Evolutionary conservation across 371 early-diverging fungal genomes (phyloP), one percentile per base, ranked within the genome.

Genomic region (Mucor piriformis): DNA sequence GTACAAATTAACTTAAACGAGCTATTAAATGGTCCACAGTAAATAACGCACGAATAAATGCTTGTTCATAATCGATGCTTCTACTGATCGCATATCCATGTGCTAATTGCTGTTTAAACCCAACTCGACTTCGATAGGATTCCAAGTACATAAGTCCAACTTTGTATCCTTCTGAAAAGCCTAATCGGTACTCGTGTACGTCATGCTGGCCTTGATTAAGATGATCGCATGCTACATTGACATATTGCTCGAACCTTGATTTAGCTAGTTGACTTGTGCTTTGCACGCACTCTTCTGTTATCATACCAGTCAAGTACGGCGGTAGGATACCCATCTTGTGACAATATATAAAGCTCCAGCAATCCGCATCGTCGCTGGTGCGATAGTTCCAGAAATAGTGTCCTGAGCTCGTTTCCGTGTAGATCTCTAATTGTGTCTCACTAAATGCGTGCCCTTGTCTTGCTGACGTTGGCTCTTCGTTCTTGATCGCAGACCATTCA

Each of bases 331-430:
- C 24, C n/a, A 51, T 57, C 20, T 63, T 57, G 20, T 63, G 54
- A 24, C 74, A 74, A 23, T 67, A 74, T 7, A 67, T 40, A 43
- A 67, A 67, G 20, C 69, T 69, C 63, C 68, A 74, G 21, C 57
- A 61, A 65, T 67, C 67, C 2, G 50, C 58, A 40, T 74, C 74
- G 35, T 70, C 66, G n/a, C 59, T 57, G 0, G 68, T 67, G 35
- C 67, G 62, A 37, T 70, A 74, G 4, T 57, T 74, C 68, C 70
- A 74, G 43, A 65, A 70, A 38, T 60, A 74, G 13, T 65, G 61
- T 2, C 70, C 74, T 24, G 63, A 63, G 7, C 63, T 53, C 6
- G 50, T 57, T 11, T 55, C 38, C 13, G 70, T 46, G 42, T 60
- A 74, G 3, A 67, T 60, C 1, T 4, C 29, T 29, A 29, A 29